These are phyloP conservation scores for Aspergillus sparsus DNA, from an alignment of 495 filamentous ascomycete genomes.

Conservation along the genomic window DNA sequence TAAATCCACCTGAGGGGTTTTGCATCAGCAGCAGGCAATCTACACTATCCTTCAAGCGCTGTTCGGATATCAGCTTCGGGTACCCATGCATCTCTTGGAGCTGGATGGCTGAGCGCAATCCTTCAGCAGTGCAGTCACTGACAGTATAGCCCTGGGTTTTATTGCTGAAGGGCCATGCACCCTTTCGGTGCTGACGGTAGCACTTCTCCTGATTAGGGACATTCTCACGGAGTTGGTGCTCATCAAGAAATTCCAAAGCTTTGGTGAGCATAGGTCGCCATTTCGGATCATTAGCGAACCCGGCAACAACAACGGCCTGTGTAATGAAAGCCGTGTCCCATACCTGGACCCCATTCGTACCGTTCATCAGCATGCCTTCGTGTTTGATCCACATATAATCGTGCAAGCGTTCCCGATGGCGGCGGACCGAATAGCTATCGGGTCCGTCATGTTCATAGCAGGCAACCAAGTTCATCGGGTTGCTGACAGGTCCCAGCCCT, in stretches of 20 bases:
- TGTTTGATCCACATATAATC: constrained; percentile 91
- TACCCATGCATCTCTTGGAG: constrained; percentile 79
- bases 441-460: constrained; percentile 85
- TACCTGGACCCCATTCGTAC: constrained; percentile 93
- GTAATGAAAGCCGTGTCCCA: constrained; percentile 95
- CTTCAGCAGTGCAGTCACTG: constrained; percentile 91
- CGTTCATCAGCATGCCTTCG: constrained; percentile 93
- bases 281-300: constrained; percentile 71
- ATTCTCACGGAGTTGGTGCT: constrained; percentile 88
- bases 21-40: constrained; percentile 93
- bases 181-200: constrained; percentile 91
- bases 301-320: constrained; percentile 75
- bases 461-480: constrained; percentile 79
- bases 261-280: constrained; percentile 83
- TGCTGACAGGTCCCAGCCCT: constrained; percentile 85
- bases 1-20: constrained; percentile 83
- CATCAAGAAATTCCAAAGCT: constrained; percentile 83
- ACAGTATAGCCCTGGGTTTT: constrained; percentile 92
- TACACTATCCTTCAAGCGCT: constrained; percentile 80
- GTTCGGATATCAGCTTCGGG: constrained; percentile 69
- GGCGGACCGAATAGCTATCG: constrained; percentile 69
- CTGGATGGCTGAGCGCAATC: constrained; percentile 79
- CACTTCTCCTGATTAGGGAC: constrained; percentile 74
- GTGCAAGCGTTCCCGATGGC: constrained; percentile 75
- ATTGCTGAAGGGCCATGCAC: constrained; percentile 94